Base-by-base conservation (phyloP, 371 early-diverging fungal genomes). In the Rhizopus microsporus region DNA sequence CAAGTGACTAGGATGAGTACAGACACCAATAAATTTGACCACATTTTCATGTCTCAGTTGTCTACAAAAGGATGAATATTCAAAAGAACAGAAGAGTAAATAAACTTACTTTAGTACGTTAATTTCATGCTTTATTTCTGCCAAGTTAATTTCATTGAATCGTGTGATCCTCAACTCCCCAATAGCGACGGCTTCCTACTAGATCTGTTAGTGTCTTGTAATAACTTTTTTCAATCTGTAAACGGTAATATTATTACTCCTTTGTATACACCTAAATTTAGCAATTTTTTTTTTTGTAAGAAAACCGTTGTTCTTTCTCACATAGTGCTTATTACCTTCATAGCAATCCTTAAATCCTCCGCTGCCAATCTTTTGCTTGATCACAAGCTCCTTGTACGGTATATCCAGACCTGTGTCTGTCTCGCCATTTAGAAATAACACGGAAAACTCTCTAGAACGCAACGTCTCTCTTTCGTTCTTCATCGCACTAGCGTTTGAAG, bases 311-410 rank as follows among this genome's bases (percentile, higher is more conserved):
- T 34, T 37, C 10, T 29, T 44, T 15, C 69, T 74, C 77, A 81
- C 87, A 16, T 81, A 85, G 57, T 78, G 71, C 57, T 87, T 86
- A 23, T 31, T 38, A 17, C 89, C 88, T 0, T 74, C 74, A 70
- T 79, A 91, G 60, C 89, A 89, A 63, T 89, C 91, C 65, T 91
- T 91, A 74, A 88, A 91, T 7, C 89, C 91, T 42, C 91, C 91
- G n/a, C 88, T 81, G 4, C 89, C 89, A 13, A 91, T 68, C 60
- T 88, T 88, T 35, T 72, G 69, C 6, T 88, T 87, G 30, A 88
- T 50, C 9, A 62, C 65, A 6, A 91, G 58, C 42, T 82, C 72
- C 29, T 82, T 72, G 52, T 80, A 88, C 0, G 81, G 72, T 57
- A 90, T 90, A 62, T 85, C 85, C 16, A 84, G 78, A 16, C 75